Evolutionary conservation across 768 basidiomycete genomes (phyloP), one percentile per base, ranked within the genome.

Genomic region (Russula virescens): DNA sequence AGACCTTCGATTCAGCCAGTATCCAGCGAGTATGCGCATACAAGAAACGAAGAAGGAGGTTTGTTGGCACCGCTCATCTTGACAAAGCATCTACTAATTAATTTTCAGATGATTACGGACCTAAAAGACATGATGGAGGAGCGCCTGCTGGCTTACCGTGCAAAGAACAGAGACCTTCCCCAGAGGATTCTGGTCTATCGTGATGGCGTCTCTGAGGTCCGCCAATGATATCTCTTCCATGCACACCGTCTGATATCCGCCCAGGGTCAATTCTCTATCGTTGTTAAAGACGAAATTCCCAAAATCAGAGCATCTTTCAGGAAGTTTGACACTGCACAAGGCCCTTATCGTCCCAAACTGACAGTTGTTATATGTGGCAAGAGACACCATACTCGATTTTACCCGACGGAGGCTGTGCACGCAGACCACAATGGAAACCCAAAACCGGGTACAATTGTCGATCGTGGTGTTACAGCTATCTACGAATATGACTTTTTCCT

Each of bases 131-230:
- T 83, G 82, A 80, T 84, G 76, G 62, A 75, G 16, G 78, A 77
- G 47, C 75, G 82, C 23, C 65, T 83, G 25, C 68, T 71, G 19
- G 69, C 75, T n/a, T 84, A 74, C 73, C 67, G 73, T 46, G 65
- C 59, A 28, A 74, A 65, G 56, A 79, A 74, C 54, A 68, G 55
- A 2, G 73, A 71, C 23, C 73, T 83, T 21, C 82, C 82, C 4
- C 65, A 70, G 5, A 78, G 82, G 21, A 62, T 83, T 52, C 59
- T 83, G n/a, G 78, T 83, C n/a, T 83, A 81, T 67, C 76, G 81
- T 9, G 91, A 92, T 70, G 91, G 91, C 53, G 89, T 92, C 31
- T 90, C 89, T 2, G 89, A 91, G 75, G 89, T 87, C 55, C 40
- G 74, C 48, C 23, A 18, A 46, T 23, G 21, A 28, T 35, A 38